A percentile compares a stretch with the other conserved stretches of the same genome.
phyloP scores from a whole-genome alignment of 2,329 filamentous ascomycete genomes.

The Botryotinia globosa region DNA sequence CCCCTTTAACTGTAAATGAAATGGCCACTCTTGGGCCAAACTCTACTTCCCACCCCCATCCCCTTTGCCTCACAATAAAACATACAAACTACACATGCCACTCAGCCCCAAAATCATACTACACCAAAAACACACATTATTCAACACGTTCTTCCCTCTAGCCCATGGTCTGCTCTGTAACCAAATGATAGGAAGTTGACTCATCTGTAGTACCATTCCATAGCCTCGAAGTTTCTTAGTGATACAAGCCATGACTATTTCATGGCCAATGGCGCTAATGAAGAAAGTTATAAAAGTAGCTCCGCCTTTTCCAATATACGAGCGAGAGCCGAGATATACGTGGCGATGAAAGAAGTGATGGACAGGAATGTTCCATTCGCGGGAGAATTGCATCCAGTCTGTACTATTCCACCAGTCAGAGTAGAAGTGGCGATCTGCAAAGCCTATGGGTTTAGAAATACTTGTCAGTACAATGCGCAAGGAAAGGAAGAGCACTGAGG shows the following conservation, averaged over 20 bases:
- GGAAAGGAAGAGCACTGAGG: neutral
- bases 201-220: slow-evolving; percentile 92
- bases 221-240: slow-evolving; percentile 95
- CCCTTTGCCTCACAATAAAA: slow-evolving; percentile 6
- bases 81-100: slow-evolving; percentile 19
- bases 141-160: slow-evolving; percentile 70
- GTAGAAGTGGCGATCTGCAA: slow-evolving; percentile 94
- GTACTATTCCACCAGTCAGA: slow-evolving; percentile 72
- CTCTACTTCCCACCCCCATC: neutral
- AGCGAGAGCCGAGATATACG: slow-evolving; percentile 81
- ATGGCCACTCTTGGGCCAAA: neutral
- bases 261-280: slow-evolving; percentile 84
- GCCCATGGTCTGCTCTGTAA: slow-evolving; percentile 80
- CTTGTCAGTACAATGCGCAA: slow-evolving; percentile 2
- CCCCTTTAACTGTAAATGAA: neutral
- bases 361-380: slow-evolving; percentile 97
- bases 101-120: slow-evolving; percentile 86
- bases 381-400: slow-evolving; percentile 92
- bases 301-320: slow-evolving; percentile 69
- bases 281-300: slow-evolving; percentile 91
- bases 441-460: slow-evolving; percentile 42
- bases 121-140: slow-evolving; percentile 88
- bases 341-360: slow-evolving; percentile 93
- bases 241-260: slow-evolving; percentile 96
- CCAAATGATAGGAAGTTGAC: slow-evolving; percentile 92